phyloP scores from a whole-genome alignment of 305 asterid species.

The Rubia tinctorum region DNA sequence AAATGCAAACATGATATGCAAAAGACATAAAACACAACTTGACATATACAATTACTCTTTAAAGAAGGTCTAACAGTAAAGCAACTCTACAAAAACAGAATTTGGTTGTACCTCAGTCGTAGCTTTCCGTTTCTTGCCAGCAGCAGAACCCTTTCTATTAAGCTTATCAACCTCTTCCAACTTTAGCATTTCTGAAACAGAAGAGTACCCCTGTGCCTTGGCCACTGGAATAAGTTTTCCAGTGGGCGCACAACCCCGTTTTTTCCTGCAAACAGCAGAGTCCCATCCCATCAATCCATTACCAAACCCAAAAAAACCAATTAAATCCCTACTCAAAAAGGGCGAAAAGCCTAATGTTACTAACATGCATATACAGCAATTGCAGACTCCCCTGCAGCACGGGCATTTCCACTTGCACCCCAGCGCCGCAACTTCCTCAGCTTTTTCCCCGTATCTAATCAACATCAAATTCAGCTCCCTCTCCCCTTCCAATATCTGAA shows the following conservation, averaged over 20 bases:
- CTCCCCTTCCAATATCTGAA: not conserved
- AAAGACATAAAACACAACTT: not conserved
- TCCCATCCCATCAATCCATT: constrained; percentile 3
- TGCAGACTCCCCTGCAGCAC: constrained; percentile 26
- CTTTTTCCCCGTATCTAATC: constrained; percentile 23
- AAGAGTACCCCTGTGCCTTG: constrained; percentile 20
- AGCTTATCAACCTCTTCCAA: constrained; percentile 13
- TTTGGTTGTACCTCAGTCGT: constrained; percentile 10
- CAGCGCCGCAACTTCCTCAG: constrained; percentile 16
- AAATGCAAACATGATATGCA: not conserved
- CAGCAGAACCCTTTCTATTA: not conserved
- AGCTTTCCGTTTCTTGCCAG: not conserved
- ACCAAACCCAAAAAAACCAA: not conserved
- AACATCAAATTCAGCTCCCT: not conserved
- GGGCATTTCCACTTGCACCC: constrained; percentile 28
- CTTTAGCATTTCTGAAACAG: constrained; percentile 20
- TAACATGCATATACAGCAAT: constrained; percentile 27
- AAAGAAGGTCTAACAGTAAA: not conserved
- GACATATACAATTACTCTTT: not conserved
- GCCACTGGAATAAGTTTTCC: constrained; percentile 15
- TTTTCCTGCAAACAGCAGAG: constrained; percentile 14
- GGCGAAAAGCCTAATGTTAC: not conserved
- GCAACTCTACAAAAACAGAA: not conserved
- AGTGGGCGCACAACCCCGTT: constrained; percentile 18
- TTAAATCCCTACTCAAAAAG: not conserved